These are phyloP conservation scores for Petrea volubilis DNA, from an alignment of 257 asterid genomes.

Conservation along the genomic window DNA sequence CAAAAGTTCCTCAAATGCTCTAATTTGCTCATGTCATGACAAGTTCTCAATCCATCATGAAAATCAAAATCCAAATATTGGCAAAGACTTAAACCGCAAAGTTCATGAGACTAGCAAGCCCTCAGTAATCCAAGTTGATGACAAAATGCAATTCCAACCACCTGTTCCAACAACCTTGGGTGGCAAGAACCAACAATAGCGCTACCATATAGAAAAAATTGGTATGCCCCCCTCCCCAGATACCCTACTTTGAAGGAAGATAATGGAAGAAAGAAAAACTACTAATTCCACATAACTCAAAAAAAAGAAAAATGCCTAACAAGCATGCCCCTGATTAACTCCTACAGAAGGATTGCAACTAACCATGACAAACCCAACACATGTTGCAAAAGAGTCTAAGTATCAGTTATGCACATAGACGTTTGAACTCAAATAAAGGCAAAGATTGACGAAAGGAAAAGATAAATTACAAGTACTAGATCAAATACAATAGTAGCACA, in stretches of 20 bases:
- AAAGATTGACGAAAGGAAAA: background rate
- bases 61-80: background rate
- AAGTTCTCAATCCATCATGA: background rate
- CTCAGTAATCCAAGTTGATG: background rate
- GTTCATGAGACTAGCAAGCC: background rate
- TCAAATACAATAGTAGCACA: background rate
- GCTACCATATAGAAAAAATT: too few species aligned
- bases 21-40: background rate
- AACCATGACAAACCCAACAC: background rate
- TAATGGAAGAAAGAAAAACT: background rate
- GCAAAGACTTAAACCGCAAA: background rate
- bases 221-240: too few species aligned
- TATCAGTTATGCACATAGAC: background rate
- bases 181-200: background rate
- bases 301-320: background rate
- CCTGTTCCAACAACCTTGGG: background rate
- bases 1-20: too few species aligned
- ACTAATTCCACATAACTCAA: background rate
- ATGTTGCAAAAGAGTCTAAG: background rate
- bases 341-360: background rate
- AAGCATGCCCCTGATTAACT: background rate
- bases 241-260: background rate
- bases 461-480: background rate
- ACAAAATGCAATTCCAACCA: background rate
- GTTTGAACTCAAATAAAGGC: background rate